Evolutionary conservation across 1,139 yeast species (phyloP), one percentile per base, ranked within the genome.

Genomic region (Pichia sp.): DNA sequence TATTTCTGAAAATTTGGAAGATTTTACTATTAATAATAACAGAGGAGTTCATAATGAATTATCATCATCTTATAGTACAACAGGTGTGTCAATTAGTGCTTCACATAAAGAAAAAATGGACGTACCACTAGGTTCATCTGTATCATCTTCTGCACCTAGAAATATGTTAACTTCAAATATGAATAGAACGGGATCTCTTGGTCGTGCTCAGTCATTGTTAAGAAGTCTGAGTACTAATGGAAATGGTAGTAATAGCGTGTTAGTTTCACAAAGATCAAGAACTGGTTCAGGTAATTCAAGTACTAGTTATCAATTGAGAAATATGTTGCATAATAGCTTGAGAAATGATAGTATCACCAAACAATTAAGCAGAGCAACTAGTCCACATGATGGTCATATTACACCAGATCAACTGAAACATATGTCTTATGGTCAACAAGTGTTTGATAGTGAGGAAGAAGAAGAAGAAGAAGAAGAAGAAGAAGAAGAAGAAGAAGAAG

Each of bases 391-490:
- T 23, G 50, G 46, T 9, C 35, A 39, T 16, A 50, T 48, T 12
- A 43, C 51, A 26, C 45, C 53, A 8, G 49, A 58, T 25, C 53
- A 60, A 16, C 55, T 62, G 55, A 59, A 57, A 30, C 47, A 55
- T 36, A 53, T 67, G n/a, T 70, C 73, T 15, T 68, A 68, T 52
- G 75, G 74, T 55, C 77, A 70, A 44, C 70, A 71, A 51, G 80
- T 76, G 8, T 76, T 76, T 61, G 80, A 75, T 36, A 78, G 76
- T 50, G 80, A 76, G 43, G 77, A 73, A 38, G 77, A 72, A n/a
- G 76, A 55, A 11, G 58, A 54, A 15, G 47, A 45, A 0, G 51
- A 51, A 2, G 46, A 40, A 13, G 43, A 37, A 7, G n/a, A 23
- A 16, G 18, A 29, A 9, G 36, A 27, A 13, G 26, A 39, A 20